phyloP scores from a whole-genome alignment of 257 asterid species.

The Fraxinus anomala region DNA sequence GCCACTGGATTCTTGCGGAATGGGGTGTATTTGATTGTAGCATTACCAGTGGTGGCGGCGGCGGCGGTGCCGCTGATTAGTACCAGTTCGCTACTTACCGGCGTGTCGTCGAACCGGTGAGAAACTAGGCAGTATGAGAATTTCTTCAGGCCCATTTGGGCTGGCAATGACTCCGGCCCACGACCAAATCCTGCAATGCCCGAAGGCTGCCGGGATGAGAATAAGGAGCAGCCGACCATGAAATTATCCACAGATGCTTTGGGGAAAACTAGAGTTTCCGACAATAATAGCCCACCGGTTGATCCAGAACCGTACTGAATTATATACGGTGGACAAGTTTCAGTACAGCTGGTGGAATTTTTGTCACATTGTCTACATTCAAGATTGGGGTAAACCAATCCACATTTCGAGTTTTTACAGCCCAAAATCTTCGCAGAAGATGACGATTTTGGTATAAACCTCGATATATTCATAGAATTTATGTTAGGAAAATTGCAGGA shows the following conservation, averaged over 20 bases:
- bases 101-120: conserved; percentile 49
- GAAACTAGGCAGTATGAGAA: conserved; percentile 59
- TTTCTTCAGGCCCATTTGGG: conserved; percentile 44
- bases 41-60: background rate
- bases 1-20: conserved; percentile 34
- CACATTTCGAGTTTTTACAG: conserved; percentile 49
- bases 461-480: conserved; percentile 21
- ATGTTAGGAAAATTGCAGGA: conserved; percentile 40
- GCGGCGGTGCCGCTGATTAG: conserved; percentile 25
- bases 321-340: conserved; percentile 47
- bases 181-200: conserved; percentile 70
- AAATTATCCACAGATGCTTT: conserved; percentile 30
- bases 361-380: conserved; percentile 35
- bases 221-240: conserved; percentile 50
- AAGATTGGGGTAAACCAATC: conserved; percentile 30
- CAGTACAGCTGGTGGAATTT: conserved; percentile 27
- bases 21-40: conserved; percentile 39
- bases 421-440: conserved; percentile 44
- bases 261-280: conserved; percentile 39
- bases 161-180: conserved; percentile 50
- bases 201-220: conserved; percentile 37
- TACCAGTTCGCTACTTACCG: conserved; percentile 42
- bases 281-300: conserved; percentile 40
- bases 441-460: conserved; percentile 41
- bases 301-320: conserved; percentile 54